These are phyloP conservation scores for Stylonectria norvegica DNA, from an alignment of 2,329 filamentous ascomycete genomes.

Conservation along the genomic window DNA sequence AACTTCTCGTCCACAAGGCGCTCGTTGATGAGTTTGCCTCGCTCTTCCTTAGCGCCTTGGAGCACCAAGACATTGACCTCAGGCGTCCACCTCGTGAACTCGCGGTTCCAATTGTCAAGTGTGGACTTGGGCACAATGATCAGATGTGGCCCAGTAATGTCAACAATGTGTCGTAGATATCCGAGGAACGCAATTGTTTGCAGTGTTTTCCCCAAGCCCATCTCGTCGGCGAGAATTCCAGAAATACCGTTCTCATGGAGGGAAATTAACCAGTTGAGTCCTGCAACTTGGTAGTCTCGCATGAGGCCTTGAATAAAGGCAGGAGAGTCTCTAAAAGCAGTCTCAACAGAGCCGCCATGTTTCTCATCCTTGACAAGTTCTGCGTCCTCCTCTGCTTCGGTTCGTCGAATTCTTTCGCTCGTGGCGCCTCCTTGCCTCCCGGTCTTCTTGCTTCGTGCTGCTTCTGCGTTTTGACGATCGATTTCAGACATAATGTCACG, in stretches of 20 bases:
- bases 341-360: constrained; percentile 78
- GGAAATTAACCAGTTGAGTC: constrained; percentile 96
- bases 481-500: constrained; percentile 93
- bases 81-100: constrained; percentile 91
- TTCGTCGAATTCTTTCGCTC: constrained; percentile 75
- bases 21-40: constrained; percentile 81
- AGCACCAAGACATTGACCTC: constrained; percentile 92
- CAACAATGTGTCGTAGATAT: constrained; percentile 87
- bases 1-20: constrained; percentile 92
- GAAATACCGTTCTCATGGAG: constrained; percentile 98
- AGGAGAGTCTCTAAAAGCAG: constrained; percentile 90
- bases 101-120: constrained; percentile 95
- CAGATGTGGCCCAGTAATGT: constrained; percentile 85
- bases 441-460: constrained; percentile 66
- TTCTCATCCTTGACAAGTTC: constrained; percentile 85
- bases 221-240: constrained; percentile 95
- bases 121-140: constrained; percentile 95
- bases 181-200: constrained; percentile 97
- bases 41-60: constrained; percentile 93
- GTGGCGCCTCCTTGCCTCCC: constrained; percentile 81
- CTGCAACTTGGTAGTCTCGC: constrained; percentile 94
- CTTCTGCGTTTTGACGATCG: constrained; percentile 83
- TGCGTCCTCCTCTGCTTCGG: constrained; percentile 96
- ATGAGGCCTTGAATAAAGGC: constrained; percentile 84
- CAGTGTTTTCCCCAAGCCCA: constrained; percentile 96